Evolutionary conservation across 2,329 filamentous ascomycete genomes (phyloP).

Genomic region (Bipolaris victoriae): DNA sequence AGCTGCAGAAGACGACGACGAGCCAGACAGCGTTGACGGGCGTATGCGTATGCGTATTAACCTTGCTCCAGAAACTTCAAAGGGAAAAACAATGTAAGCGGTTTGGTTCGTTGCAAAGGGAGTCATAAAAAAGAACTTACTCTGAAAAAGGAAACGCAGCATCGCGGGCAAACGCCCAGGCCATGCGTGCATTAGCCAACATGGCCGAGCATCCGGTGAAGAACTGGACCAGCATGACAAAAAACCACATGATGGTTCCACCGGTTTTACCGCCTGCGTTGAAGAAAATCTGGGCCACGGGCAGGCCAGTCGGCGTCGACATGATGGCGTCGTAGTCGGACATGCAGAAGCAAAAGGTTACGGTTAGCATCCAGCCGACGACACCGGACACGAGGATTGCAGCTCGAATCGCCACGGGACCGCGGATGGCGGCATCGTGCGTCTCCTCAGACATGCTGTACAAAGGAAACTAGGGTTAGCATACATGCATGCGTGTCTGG

Average conservation of each 20-base stretch:
- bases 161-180: slow-evolving; percentile 66
- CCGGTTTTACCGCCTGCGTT: slow-evolving; percentile 64
- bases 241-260: slow-evolving; percentile 67
- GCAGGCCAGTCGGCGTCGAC: slow-evolving; percentile 63
- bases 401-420: slow-evolving; percentile 64
- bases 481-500: slow-evolving; percentile 18
- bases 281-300: slow-evolving; percentile 63
- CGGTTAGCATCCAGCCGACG: slow-evolving; percentile 67
- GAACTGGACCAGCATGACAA: slow-evolving; percentile 68
- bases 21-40: slow-evolving; percentile 70
- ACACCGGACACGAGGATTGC: slow-evolving; percentile 66
- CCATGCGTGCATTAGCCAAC: slow-evolving; percentile 68
- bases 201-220: slow-evolving; percentile 70
- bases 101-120: not conserved
- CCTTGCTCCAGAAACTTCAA: slow-evolving; percentile 57
- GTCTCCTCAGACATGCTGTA: slow-evolving; percentile 69
- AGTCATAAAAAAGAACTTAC: slow-evolving; percentile 42
- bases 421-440: slow-evolving; percentile 66
- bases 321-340: slow-evolving; percentile 64
- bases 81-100: slow-evolving; percentile 21
- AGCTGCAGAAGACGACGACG: slow-evolving; percentile 63
- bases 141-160: slow-evolving; percentile 65
- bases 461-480: too few relatives aligned
- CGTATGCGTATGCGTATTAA: slow-evolving; percentile 62
- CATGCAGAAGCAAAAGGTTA: slow-evolving; percentile 69